phyloP scores from a whole-genome alignment of 768 basidiomycete genomes.

The Solioccasus polychromus region DNA sequence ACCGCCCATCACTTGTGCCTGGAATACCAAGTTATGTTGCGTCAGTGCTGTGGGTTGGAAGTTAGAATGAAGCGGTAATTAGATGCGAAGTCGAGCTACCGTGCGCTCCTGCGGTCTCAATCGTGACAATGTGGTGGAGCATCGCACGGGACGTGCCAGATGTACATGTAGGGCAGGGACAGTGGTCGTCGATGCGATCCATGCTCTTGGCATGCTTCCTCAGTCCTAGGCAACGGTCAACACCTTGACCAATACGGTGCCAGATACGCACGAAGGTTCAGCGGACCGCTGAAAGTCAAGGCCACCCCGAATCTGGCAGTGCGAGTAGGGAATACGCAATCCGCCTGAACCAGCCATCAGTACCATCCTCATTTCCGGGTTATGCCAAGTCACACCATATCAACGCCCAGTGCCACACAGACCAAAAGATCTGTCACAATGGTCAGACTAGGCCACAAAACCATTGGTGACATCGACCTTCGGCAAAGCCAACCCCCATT shows the following conservation, averaged over 20 bases:
- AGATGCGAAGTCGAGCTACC: slow-evolving; percentile 41
- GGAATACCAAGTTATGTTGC: slow-evolving; percentile 80
- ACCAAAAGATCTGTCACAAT: slow-evolving; percentile 69
- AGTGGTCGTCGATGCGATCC: slow-evolving; percentile 66
- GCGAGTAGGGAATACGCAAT: slow-evolving; percentile 91
- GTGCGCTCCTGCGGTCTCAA: slow-evolving; percentile 85
- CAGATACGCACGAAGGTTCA: slow-evolving; percentile 65
- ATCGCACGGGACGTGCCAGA: slow-evolving; percentile 67
- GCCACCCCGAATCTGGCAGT: slow-evolving; percentile 92
- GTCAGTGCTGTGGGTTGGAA: slow-evolving; percentile 57
- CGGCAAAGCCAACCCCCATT: slow-evolving; percentile 92
- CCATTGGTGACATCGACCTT: slow-evolving; percentile 48
- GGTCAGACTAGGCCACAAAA: not conserved
- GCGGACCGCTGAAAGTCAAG: slow-evolving; percentile 73
- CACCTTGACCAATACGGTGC: not conserved
- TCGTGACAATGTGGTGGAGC: slow-evolving; percentile 70
- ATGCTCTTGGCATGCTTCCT: slow-evolving; percentile 71
- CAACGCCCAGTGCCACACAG: slow-evolving; percentile 87
- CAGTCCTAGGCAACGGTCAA: slow-evolving; percentile 35
- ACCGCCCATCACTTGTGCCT: slow-evolving; percentile 84
- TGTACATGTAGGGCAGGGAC: slow-evolving; percentile 85
- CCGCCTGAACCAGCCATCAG: slow-evolving; percentile 52
- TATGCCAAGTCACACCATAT: slow-evolving; percentile 60
- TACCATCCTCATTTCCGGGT: not conserved
- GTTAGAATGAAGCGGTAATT: slow-evolving; percentile 19